These are phyloP conservation scores for Candida tropicalis DNA, from an alignment of 1,139 yeast species.

Conservation along the genomic window DNA sequence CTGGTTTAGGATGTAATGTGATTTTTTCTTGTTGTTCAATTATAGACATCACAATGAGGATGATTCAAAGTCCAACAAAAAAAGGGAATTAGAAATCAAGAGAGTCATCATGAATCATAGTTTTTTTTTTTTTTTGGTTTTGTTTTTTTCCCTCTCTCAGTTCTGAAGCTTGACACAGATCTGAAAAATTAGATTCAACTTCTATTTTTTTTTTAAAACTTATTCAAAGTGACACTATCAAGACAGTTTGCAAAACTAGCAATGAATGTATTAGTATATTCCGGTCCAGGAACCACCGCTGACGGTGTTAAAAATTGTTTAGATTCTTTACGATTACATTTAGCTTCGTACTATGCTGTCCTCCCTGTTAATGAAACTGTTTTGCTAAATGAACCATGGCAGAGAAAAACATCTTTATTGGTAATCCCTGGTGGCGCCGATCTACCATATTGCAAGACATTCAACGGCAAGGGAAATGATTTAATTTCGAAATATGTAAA, in stretches of 20 bases:
- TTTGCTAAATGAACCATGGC: conserved; percentile 86
- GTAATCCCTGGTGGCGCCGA: conserved; percentile 98
- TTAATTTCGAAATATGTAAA: conserved; percentile 66
- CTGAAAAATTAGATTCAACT: too few relatives aligned
- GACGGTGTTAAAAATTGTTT: conserved; percentile 85
- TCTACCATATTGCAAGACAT: conserved; percentile 71
- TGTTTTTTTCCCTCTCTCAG: background rate
- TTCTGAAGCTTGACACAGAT: background rate
- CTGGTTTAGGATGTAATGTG: conserved; percentile 50
- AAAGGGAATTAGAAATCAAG: background rate
- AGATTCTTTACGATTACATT: conserved; percentile 68
- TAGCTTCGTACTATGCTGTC: conserved; percentile 92
- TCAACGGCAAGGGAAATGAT: conserved; percentile 70
- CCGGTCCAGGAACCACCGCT: conserved; percentile 86
- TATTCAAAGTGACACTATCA: background rate
- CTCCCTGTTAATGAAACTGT: conserved; percentile 66
- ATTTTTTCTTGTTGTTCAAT: conserved; percentile 25
- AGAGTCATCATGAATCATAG: conserved; percentile 1
- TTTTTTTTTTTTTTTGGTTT: background rate
- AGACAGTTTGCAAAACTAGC: conserved; percentile 6
- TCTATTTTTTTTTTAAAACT: too few relatives aligned
- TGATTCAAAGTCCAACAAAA: conserved; percentile 14
- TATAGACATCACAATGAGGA: conserved; percentile 11
- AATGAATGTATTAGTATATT: conserved; percentile 82
- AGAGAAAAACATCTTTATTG: conserved; percentile 69